Conservation (phyloP, 2,329 filamentous ascomycete genomes). For the Fusarium fracticaudum region DNA sequence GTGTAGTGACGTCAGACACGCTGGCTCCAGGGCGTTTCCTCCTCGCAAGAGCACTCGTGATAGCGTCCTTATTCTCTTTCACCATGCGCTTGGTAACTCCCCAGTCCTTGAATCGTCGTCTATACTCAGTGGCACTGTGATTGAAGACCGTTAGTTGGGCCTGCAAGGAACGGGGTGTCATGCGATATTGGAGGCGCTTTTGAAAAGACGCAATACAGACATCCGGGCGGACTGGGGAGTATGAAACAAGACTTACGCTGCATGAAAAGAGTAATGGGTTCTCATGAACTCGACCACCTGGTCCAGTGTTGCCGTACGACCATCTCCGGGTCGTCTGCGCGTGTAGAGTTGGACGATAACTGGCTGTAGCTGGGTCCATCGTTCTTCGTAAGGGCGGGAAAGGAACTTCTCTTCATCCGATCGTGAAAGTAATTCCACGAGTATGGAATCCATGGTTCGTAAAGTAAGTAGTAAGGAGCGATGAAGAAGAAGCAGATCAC, state of each 20-base stretch:
- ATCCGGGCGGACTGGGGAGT: too few species aligned
- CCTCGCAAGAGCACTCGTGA: rapidly evolving
- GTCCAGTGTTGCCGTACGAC: neutral
- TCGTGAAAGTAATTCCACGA: rapidly evolving
- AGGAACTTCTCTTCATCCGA: neutral
- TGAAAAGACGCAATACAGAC: too few species aligned
- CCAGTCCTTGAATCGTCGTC: neutral
- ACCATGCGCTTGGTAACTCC: neutral
- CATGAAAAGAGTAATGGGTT: neutral
- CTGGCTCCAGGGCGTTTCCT: neutral
- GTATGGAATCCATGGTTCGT: neutral
- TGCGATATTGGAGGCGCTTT: too few species aligned
- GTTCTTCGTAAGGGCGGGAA: neutral
- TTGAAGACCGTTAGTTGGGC: too few species aligned
- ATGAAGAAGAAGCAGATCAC: neutral
- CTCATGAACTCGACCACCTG: neutral
- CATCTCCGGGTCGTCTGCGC: neutral
- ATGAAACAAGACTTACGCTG: neutral
- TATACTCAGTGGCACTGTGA: neutral
- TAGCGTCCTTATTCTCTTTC: neutral
- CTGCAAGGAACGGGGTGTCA: too few species aligned
- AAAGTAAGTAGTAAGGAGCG: neutral
- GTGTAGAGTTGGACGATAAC: neutral
- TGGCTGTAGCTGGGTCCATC: neutral
- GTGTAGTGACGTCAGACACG: too few species aligned